Percentiles rank a stretch among this genome's conserved stretches.
Conservation (phyloP, 345 rosid genomes). For the Arabidopsis suecica region DNA sequence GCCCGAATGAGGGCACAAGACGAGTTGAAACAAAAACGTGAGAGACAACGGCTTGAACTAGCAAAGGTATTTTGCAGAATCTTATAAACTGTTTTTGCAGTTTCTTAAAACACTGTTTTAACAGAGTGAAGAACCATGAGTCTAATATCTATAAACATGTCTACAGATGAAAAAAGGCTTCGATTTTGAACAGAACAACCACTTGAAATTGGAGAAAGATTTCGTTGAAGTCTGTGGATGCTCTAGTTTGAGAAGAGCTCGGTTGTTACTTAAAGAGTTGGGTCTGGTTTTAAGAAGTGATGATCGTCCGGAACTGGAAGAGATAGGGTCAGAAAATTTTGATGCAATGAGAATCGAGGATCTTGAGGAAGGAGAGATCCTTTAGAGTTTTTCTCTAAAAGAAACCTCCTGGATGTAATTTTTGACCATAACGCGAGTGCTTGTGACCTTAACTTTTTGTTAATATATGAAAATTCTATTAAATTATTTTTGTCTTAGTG, state of each 20-base stretch:
- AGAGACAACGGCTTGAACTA: constrained; percentile 61
- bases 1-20: constrained; percentile 53
- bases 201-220: constrained; percentile 53
- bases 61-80: constrained; percentile 54
- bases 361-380: constrained; percentile 86
- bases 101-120: neutral
- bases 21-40: constrained; percentile 64
- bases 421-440: neutral
- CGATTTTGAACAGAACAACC: constrained; percentile 52
- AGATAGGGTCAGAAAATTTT: neutral
- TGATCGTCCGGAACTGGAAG: constrained; percentile 34
- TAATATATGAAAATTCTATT: too few species aligned
- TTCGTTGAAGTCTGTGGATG: constrained; percentile 62
- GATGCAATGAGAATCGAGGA: constrained; percentile 56
- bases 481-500: too few species aligned
- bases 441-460: constrained; percentile 17
- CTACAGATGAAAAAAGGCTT: constrained; percentile 68
- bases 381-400: neutral
- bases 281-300: constrained; percentile 71
- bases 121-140: constrained; percentile 6
- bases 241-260: neutral
- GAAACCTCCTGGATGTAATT: constrained; percentile 18
- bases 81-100: neutral
- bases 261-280: constrained; percentile 46
- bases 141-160: constrained; percentile 15